phyloP scores from a whole-genome alignment of 495 filamentous ascomycete genomes.

The Penicillium goetzii region DNA sequence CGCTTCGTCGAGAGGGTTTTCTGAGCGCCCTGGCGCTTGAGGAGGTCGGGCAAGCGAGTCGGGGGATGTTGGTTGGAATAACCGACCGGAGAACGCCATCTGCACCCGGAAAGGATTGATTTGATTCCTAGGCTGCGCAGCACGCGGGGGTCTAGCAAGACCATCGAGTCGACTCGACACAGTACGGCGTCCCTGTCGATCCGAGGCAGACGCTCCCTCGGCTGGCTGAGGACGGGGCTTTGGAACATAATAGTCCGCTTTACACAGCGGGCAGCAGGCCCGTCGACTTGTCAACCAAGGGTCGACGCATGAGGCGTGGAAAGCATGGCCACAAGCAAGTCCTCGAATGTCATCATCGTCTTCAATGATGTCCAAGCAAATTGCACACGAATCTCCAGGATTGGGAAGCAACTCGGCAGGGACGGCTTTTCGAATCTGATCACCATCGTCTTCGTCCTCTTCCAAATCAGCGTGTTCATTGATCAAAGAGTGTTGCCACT shows the following conservation, averaged over 20 bases:
- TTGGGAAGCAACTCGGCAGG: conserved; percentile 80
- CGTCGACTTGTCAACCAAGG: conserved; percentile 93
- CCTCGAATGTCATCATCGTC: conserved; percentile 95
- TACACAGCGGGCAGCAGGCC: conserved; percentile 96
- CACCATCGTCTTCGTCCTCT: conserved; percentile 78
- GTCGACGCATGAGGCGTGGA: conserved; percentile 92
- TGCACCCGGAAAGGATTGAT: conserved; percentile 20
- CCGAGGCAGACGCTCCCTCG: conserved; percentile 18
- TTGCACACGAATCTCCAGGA: conserved; percentile 95
- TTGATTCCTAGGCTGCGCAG: conserved; percentile 19
- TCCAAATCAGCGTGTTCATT: conserved; percentile 40
- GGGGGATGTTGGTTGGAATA: conserved; percentile 20
- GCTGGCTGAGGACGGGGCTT: conserved; percentile 63
- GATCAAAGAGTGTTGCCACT: conserved; percentile 26
- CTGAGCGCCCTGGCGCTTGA: neutral
- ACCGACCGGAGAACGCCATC: conserved; percentile 21
- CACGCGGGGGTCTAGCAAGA: conserved; percentile 26
- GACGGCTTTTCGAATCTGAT: conserved; percentile 80
- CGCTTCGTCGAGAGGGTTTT: neutral
- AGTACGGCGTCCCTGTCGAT: conserved; percentile 26
- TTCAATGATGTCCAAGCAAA: conserved; percentile 91
- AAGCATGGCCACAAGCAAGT: conserved; percentile 92
- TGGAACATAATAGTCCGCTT: conserved; percentile 92
- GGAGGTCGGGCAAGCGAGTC: neutral
- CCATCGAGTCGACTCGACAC: conserved; percentile 17